Evolutionary conservation across 1,284 basidiomycete genomes (phyloP).

Genomic region (Microbotryum scabiosae): DNA sequence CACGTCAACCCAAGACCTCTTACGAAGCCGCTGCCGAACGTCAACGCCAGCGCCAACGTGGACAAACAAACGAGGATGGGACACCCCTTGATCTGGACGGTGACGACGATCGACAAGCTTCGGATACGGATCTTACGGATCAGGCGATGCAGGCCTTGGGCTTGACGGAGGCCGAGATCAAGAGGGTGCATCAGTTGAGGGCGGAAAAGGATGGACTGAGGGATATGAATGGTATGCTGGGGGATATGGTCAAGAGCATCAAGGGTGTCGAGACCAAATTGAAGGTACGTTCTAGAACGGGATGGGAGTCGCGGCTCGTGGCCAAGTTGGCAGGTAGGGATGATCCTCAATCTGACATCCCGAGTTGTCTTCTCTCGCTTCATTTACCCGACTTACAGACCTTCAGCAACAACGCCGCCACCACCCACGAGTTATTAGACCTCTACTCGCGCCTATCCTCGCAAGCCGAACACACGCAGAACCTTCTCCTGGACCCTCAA

Average conservation of each 20-base stretch:
- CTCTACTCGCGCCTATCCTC: slow-evolving; percentile 32
- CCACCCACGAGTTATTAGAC: slow-evolving; percentile 34
- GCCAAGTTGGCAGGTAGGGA: slow-evolving; percentile 8
- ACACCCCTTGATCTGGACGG: neutral
- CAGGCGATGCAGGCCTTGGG: neutral
- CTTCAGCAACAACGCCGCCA: slow-evolving; percentile 22
- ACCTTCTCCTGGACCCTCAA: slow-evolving; percentile 30
- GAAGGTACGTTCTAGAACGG: slow-evolving; percentile 15
- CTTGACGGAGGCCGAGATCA: slow-evolving; percentile 3
- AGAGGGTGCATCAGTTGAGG: slow-evolving; percentile 14
- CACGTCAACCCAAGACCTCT: neutral
- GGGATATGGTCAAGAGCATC: slow-evolving; percentile 13
- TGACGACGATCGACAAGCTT: neutral
- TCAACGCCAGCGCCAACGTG: neutral
- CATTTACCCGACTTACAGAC: neutral
- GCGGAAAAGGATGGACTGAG: slow-evolving; percentile 27
- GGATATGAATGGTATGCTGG: slow-evolving; percentile 26
- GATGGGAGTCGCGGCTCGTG: slow-evolving; percentile 15
- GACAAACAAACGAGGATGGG: neutral
- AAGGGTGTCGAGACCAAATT: slow-evolving; percentile 21
- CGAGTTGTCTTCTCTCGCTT: neutral
- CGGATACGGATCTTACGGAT: neutral
- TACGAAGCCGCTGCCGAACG: neutral
- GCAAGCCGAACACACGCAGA: slow-evolving; percentile 35
- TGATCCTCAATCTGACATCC: neutral